Percentiles rank a stretch among this genome's conserved stretches.
These are phyloP conservation scores for Phytophthora chlamydospora DNA, from an alignment of 352 stramenopile species.

Conservation along the genomic window DNA sequence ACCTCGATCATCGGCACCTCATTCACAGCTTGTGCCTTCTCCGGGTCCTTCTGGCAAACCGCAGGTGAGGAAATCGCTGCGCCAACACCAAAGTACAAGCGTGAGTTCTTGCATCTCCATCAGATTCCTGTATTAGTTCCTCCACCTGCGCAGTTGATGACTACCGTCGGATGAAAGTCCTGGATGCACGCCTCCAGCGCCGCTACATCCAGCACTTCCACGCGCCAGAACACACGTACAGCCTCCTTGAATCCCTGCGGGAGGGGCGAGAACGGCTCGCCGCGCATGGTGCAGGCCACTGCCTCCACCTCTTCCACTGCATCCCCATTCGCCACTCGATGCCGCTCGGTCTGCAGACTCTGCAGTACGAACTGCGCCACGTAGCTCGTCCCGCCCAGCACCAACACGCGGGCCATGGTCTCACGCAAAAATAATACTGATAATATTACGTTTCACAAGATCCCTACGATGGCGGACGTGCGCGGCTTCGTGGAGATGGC, in stretches of 20 bases:
- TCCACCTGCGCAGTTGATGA: slow-evolving; percentile 70
- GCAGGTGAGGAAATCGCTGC: slow-evolving; percentile 65
- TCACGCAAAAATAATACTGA: not conserved
- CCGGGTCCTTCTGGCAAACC: slow-evolving; percentile 56
- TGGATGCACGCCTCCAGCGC: slow-evolving; percentile 41
- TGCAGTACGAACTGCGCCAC: slow-evolving; percentile 68
- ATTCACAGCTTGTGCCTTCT: slow-evolving; percentile 46
- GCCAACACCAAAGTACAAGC: not conserved
- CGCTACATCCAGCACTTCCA: slow-evolving; percentile 42
- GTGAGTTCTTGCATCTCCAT: not conserved
- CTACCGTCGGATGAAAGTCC: slow-evolving; percentile 43
- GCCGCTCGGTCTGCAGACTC: slow-evolving; percentile 23
- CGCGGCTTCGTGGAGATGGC: slow-evolving; percentile 54
- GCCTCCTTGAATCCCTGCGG: slow-evolving; percentile 30
- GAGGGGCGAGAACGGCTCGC: slow-evolving; percentile 17
- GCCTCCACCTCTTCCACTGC: not conserved
- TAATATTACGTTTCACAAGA: not conserved
- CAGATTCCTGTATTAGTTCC: not conserved
- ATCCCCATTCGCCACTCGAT: slow-evolving; percentile 6
- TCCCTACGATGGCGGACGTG: slow-evolving; percentile 7
- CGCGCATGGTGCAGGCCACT: slow-evolving; percentile 55
- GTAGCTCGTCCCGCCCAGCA: slow-evolving; percentile 69
- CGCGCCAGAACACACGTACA: slow-evolving; percentile 51
- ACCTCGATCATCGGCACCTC: slow-evolving; percentile 35
- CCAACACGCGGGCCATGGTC: slow-evolving; percentile 49